Conservation (phyloP, 1,284 basidiomycete genomes). For the Amylostereum chailletii region DNA sequence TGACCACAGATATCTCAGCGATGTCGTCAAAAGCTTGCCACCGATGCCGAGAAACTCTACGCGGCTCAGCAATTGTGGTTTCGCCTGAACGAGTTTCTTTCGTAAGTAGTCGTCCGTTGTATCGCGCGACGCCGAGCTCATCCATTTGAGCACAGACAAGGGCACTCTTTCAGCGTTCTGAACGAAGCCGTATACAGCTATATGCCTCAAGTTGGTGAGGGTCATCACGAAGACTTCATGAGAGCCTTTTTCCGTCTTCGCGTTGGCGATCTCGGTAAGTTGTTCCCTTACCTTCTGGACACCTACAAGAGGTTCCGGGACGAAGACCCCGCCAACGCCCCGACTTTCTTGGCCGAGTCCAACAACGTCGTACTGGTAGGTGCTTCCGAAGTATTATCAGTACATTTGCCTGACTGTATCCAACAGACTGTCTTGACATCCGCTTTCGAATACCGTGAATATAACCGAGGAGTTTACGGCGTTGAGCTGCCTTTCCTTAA, state of each 20-base stretch:
- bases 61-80: constrained; percentile 82
- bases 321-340: constrained; percentile 30
- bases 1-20: constrained; percentile 65
- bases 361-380: constrained; percentile 67
- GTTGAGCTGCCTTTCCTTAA: constrained; percentile 63
- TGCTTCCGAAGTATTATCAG: neutral
- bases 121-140: neutral
- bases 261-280: constrained; percentile 48
- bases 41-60: constrained; percentile 86
- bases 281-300: constrained; percentile 47
- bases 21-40: constrained; percentile 67
- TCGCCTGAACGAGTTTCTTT: constrained; percentile 65
- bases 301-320: constrained; percentile 32
- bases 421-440: constrained; percentile 63
- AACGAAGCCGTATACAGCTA: constrained; percentile 57
- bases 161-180: constrained; percentile 47
- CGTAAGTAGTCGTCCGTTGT: constrained; percentile 31
- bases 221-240: constrained; percentile 66
- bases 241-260: constrained; percentile 80
- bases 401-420: constrained; percentile 3
- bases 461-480: constrained; percentile 70
- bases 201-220: constrained; percentile 49
- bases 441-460: constrained; percentile 66
- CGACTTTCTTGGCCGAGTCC: constrained; percentile 53
- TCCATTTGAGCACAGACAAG: constrained; percentile 18